These are phyloP conservation scores for Cutaneotrichosporon cutaneum DNA, from an alignment of 1,284 basidiomycete genomes.

Conservation along the genomic window DNA sequence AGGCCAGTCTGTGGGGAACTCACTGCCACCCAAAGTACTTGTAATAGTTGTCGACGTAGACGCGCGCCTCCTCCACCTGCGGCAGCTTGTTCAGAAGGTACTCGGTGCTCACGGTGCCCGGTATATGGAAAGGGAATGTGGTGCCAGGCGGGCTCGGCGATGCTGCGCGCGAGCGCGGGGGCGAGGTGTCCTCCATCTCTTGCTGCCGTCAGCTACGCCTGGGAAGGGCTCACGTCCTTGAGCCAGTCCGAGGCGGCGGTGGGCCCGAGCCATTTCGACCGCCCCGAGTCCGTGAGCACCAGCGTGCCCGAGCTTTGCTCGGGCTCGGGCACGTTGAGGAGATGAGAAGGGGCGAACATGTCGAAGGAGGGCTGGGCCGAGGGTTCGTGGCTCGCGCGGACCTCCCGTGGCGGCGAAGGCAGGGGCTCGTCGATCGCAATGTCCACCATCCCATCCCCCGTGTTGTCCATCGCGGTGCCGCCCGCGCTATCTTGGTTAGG, in stretches of 20 bases:
- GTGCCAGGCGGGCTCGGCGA: not conserved
- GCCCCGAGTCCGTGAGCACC: constrained; percentile 27
- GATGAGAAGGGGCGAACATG: not conserved
- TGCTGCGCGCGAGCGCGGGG: not conserved
- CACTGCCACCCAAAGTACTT: constrained; percentile 36
- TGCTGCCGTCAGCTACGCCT: constrained; percentile 16
- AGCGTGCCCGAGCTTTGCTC: constrained; percentile 34
- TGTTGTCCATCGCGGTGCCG: no score
- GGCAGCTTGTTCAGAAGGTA: constrained; percentile 25
- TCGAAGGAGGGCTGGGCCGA: no score
- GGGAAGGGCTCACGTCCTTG: constrained; percentile 28
- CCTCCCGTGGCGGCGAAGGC: not conserved
- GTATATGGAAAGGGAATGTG: not conserved
- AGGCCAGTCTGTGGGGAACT: constrained; percentile 6
- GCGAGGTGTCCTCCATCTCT: constrained; percentile 16
- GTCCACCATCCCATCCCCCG: no score
- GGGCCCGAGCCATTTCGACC: constrained; percentile 33
- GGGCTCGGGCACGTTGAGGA: not conserved
- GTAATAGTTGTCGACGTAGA: constrained; percentile 32
- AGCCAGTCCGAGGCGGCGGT: constrained; percentile 40
- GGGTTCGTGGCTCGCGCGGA: not conserved
- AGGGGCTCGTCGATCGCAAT: no score
- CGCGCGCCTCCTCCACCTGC: constrained; percentile 26
- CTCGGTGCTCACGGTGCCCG: constrained; percentile 1
- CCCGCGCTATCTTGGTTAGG: no score